A percentile compares a stretch with the other conserved stretches of the same genome.
phyloP scores from a whole-genome alignment of 176 grass and related monocot species.

The Zoysia japonica region DNA sequence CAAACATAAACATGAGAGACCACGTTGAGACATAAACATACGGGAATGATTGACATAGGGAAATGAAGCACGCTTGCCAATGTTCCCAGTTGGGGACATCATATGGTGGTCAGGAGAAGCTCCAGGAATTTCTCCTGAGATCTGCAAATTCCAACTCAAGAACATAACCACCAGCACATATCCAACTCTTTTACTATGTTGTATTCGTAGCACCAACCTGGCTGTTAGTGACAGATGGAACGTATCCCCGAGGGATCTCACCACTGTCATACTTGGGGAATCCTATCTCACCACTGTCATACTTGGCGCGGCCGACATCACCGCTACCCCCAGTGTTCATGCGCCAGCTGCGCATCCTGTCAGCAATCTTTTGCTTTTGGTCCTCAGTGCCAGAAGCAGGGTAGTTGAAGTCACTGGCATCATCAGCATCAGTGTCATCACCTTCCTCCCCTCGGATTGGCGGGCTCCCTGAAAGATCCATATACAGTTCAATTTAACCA shows the following conservation, averaged over 20 bases:
- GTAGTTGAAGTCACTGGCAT: slow-evolving; percentile 96
- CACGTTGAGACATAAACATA: slow-evolving; percentile 49
- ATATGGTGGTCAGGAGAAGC: slow-evolving; percentile 97
- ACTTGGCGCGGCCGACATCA: slow-evolving; percentile 80
- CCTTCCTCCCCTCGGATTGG: slow-evolving; percentile 76
- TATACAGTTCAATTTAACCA: neutral
- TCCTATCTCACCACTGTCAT: slow-evolving; percentile 80
- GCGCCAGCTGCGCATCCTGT: slow-evolving; percentile 94
- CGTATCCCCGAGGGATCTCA: slow-evolving; percentile 88
- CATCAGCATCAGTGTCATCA: slow-evolving; percentile 82
- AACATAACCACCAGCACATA: slow-evolving; percentile 7
- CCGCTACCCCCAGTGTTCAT: slow-evolving; percentile 57
- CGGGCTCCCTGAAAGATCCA: slow-evolving; percentile 71
- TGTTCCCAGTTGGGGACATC: slow-evolving; percentile 90
- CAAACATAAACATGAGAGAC: slow-evolving; percentile 20
- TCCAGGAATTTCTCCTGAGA: slow-evolving; percentile 90
- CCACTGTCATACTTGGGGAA: slow-evolving; percentile 60
- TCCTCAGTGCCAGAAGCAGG: slow-evolving; percentile 71
- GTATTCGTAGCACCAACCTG: slow-evolving; percentile 49
- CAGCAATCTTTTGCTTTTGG: slow-evolving; percentile 91
- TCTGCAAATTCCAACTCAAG: slow-evolving; percentile 53
- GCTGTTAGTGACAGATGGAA: slow-evolving; percentile 91
- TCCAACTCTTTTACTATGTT: neutral
- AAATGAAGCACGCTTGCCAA: slow-evolving; percentile 83
- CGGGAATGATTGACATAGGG: slow-evolving; percentile 86